Base-by-base conservation (phyloP, 192 early-diverging fungal genomes). In the Mortierella claussenii region DNA sequence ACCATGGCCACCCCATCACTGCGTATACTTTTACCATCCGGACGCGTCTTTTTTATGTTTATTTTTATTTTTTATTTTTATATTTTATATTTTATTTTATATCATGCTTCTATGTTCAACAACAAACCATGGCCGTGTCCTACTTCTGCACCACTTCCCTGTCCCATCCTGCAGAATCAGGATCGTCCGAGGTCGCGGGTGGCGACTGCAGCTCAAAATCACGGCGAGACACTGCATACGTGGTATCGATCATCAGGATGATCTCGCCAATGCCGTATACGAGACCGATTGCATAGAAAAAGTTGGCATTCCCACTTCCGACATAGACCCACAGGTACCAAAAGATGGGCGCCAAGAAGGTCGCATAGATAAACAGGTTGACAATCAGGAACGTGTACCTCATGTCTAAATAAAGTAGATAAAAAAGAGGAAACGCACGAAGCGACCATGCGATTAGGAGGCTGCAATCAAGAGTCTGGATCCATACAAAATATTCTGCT, bases 271-370 rank as follows among this genome's bases (percentile, higher is more conserved):
- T 80, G 18, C 87, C 92, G 44, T 94, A 96, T 4, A 99, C 93
- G 40, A 99, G 87, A 1, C 95, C 98, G 13, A 97, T 96, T 4
- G 97, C 95, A 68, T 97, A 99, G 69, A 95, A 97, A 69, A 98
- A 99, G 74, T 99, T 99, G 57, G 97, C 94, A 81, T 99, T 99
- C 26, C 96, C 98, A 53, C 90, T 92, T 11, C 97, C 98, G 21
- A 91, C 90, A 78, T 96, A 96, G 34, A 98, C 91, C 98, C 98
- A 99, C 37, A 96, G 79, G 60, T 96, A 87, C 90, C 94, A 94
- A 68, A 98, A 96, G 27, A 97, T 87, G 1, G 97, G 97, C 0
- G 90, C 90, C 46, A 98, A 82, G 8, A 95, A 79, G 9, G 90
- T 81, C 1, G 92, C 88, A 68, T 90, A 94, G 18, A 93, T 12